Evolutionary conservation across 2,329 filamentous ascomycete species (phyloP), one percentile per base, ranked within the genome.

Genomic region (Trichoderma simmonsii): DNA sequence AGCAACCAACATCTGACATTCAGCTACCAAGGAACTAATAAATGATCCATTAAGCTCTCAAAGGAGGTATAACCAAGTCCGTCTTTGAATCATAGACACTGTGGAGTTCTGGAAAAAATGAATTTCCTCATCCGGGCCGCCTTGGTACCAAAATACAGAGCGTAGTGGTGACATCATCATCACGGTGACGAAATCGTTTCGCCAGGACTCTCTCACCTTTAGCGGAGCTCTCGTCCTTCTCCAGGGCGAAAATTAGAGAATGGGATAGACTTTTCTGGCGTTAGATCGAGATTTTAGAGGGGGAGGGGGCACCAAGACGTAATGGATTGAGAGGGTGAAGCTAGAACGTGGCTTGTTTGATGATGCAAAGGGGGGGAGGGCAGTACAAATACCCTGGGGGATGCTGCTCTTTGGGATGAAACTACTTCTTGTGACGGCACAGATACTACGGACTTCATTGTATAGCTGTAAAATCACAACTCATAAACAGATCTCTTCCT

Each of bases 381-480:
- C 30, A 68, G 54, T 74, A 76, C 73, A 76, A 73, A 72, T 73
- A 73, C 32, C 61, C 14, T 24, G 62, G 3, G 7, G 48, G 34
- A 32, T 39, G 34, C 63, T 36, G 56, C 39, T n/a, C 24, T 26
- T 67, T 64, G 32, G 9, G 11, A 7, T 43, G 18, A 26, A 62
- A 36, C 48, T 54, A 36, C 57, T 28, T 54, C 36, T 48, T 71
- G 43, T 51, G 48, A 39, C 28, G 21, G 26, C 32, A 57, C 15
- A 28, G 21, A 14, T 67, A 30, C 64, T 39, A n/a, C 51, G 28
- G 24, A 71, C 3, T 26, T 34, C 18, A 62, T 59, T 61, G 56
- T 70, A 56, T 57, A 54, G 30, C 18, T 54, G n/a, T 34, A 66
- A 24, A 32, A 15, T 24, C 21, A 26, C 21, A 32, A 15, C 11